phyloP scores from a whole-genome alignment of 2,329 filamentous ascomycete species.

The Ceratocystis papillata region DNA sequence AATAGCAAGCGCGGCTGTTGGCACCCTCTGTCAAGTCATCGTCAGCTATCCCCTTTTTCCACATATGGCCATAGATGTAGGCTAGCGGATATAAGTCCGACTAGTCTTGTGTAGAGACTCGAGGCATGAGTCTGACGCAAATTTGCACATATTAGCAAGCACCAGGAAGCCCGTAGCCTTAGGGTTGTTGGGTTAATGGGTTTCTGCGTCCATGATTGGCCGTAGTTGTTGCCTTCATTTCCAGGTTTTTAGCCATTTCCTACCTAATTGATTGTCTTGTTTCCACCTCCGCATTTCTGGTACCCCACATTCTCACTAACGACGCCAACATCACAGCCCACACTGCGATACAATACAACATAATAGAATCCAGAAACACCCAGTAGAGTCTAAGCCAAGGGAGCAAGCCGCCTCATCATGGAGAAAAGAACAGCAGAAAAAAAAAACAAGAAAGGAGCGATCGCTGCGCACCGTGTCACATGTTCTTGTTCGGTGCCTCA shows the following conservation, averaged over 20 bases:
- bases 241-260: background rate
- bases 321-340: background rate
- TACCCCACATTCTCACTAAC: slow-evolving; percentile 6
- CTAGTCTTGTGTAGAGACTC: no score
- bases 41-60: background rate
- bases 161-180: no score
- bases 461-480: background rate
- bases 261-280: background rate
- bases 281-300: slow-evolving; percentile 1
- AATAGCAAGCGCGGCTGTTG: no score
- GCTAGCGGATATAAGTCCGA: no score
- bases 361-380: background rate
- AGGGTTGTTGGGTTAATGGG: no score
- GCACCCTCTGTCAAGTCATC: background rate
- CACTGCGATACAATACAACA: background rate
- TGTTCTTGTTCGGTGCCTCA: background rate
- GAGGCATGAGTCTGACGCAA: no score
- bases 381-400: background rate
- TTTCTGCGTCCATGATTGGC: no score
- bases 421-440: background rate
- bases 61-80: no score
- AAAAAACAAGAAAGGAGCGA: background rate
- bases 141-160: no score
- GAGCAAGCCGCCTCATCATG: background rate
- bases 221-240: background rate